These are phyloP conservation scores for Datisca glomerata DNA, from an alignment of 306 rosid species.

Conservation along the genomic window DNA sequence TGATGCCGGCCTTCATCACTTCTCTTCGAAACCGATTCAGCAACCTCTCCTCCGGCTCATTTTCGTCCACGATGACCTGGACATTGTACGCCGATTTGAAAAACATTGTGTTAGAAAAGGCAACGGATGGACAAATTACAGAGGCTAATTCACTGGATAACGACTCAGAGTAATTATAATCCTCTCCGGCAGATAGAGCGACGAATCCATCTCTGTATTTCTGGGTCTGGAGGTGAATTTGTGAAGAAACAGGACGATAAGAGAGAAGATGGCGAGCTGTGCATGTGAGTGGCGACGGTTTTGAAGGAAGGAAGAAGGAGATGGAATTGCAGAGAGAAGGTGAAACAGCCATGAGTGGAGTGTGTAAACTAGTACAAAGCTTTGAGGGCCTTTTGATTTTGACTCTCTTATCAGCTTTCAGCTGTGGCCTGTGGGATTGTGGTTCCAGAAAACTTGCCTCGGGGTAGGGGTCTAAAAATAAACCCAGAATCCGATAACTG, in stretches of 20 bases:
- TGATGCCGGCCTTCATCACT: constrained; percentile 22
- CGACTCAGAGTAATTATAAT: neutral
- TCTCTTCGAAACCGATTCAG: constrained; percentile 17
- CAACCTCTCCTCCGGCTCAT: constrained; percentile 21
- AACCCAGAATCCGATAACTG: too few species aligned
- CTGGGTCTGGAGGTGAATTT: neutral
- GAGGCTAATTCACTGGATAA: neutral
- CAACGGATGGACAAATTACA: constrained; percentile 6
- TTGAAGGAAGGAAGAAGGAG: constrained; percentile 14
- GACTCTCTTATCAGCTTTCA: too few species aligned
- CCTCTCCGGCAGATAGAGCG: constrained; percentile 6
- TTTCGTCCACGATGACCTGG: constrained; percentile 16
- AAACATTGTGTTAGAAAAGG: constrained; percentile 10
- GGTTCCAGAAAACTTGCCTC: too few species aligned
- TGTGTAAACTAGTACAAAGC: too few species aligned
- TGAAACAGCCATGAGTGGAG: constrained; percentile 2
- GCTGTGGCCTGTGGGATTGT: too few species aligned
- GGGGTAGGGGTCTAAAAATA: too few species aligned
- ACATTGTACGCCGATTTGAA: constrained; percentile 24
- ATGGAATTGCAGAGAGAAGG: constrained; percentile 14
- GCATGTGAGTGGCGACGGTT: constrained; percentile 4
- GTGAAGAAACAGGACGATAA: constrained; percentile 6
- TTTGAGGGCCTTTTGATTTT: too few species aligned
- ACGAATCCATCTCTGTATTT: neutral
- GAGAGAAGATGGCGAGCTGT: constrained; percentile 3